Percentiles rank a stretch among this genome's conserved stretches.
Evolutionary conservation across 2,329 filamentous ascomycete genomes (phyloP).

Genomic region (Cladosporium cucumerinum): DNA sequence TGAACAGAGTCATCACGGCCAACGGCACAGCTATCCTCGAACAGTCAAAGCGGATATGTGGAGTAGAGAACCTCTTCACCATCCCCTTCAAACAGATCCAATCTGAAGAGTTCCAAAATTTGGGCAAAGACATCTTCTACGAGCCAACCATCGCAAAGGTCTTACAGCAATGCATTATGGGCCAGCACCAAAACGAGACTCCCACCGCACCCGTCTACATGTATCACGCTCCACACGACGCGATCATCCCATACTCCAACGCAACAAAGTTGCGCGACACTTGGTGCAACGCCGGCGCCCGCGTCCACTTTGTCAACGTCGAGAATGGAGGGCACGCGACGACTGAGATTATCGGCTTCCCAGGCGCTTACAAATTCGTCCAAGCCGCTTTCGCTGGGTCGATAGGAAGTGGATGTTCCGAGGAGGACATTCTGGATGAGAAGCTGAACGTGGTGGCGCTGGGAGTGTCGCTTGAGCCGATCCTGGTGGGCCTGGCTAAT

Average conservation of each 20-base stretch:
- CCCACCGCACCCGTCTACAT: constrained; percentile 29
- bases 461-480: constrained; percentile 27
- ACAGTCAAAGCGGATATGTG: constrained; percentile 25
- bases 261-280: constrained; percentile 24
- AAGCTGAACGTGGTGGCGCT: constrained; percentile 25
- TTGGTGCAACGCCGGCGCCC: constrained; percentile 30
- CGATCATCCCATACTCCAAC: constrained; percentile 32
- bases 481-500: constrained; percentile 24
- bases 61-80: constrained; percentile 21
- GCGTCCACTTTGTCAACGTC: constrained; percentile 27
- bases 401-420: constrained; percentile 21
- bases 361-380: constrained; percentile 25
- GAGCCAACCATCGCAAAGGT: constrained; percentile 23
- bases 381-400: constrained; percentile 26
- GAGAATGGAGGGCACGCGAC: constrained; percentile 28
- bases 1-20: constrained; percentile 24
- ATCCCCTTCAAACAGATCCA: constrained; percentile 19
- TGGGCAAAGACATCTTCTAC: constrained; percentile 25
- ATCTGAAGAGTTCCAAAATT: background rate
- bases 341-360: constrained; percentile 27
- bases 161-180: constrained; percentile 27
- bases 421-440: constrained; percentile 19
- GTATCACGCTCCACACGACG: constrained; percentile 27
- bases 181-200: constrained; percentile 22
- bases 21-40: constrained; percentile 21